Conservation (phyloP, 2,329 filamentous ascomycete genomes). For the Pseudogymnoascus sp. region DNA sequence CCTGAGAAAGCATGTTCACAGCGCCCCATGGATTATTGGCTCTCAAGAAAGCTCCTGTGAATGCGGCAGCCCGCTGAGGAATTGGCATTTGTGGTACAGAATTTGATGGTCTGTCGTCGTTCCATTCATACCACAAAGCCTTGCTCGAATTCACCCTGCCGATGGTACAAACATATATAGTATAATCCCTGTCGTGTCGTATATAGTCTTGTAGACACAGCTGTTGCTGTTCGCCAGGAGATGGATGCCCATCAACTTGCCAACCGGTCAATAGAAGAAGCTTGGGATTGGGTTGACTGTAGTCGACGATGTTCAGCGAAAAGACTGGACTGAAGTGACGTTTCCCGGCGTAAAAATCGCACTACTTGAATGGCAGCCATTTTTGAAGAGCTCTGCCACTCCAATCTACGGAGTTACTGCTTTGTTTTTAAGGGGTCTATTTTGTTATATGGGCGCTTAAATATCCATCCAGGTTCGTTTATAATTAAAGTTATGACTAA, state of each 20-base stretch:
- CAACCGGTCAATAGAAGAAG: slow-evolving; percentile 25
- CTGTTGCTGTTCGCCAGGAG: background rate
- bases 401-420: background rate
- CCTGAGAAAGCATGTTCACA: background rate
- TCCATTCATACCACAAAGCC: background rate
- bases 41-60: background rate
- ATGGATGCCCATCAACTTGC: slow-evolving; percentile 9
- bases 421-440: background rate
- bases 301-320: slow-evolving; percentile 14
- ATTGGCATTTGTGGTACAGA: background rate
- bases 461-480: slow-evolving; percentile 1
- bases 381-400: background rate
- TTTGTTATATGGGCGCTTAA: background rate
- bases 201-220: background rate
- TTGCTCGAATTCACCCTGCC: background rate
- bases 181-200: background rate
- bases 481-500: slow-evolving; percentile 7
- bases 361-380: background rate
- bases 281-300: slow-evolving; percentile 16
- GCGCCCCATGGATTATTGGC: background rate
- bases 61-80: background rate
- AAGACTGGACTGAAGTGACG: slow-evolving; percentile 9
- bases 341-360: slow-evolving; percentile 9
- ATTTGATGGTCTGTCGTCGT: background rate
- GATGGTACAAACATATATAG: background rate